Percentiles rank a stretch among this genome's conserved stretches.
These are phyloP conservation scores for Wickerhamomyces strasburgensis DNA, from an alignment of 805 yeast species.

Conservation along the genomic window DNA sequence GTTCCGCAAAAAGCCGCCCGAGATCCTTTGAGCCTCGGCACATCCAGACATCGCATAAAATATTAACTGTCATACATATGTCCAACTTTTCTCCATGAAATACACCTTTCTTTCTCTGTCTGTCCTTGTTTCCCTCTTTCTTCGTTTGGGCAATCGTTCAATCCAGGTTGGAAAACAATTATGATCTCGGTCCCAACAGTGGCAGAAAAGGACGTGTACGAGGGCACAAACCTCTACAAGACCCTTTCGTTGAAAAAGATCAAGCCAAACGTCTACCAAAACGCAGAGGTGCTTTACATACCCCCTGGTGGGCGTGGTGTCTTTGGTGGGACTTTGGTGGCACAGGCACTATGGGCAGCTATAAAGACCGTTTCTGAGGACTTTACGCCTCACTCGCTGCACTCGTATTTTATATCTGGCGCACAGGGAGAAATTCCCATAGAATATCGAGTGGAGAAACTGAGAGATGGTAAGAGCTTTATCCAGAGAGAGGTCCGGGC, in stretches of 20 bases:
- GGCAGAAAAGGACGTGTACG: conserved; percentile 1
- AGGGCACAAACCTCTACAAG: conserved; percentile 15
- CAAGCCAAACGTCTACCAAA: conserved; percentile 13
- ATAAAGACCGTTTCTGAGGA: conserved; percentile 42
- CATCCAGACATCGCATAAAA: no score
- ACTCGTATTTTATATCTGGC: conserved; percentile 54
- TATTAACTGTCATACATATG: no score
- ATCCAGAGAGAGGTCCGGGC: conserved; percentile 51
- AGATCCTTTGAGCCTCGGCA: no score
- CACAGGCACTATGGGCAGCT: conserved; percentile 61
- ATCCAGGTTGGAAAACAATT: no score
- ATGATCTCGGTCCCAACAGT: no score
- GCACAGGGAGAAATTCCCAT: conserved; percentile 45
- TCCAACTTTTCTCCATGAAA: no score
- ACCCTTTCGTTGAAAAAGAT: conserved; percentile 11
- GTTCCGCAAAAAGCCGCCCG: no score
- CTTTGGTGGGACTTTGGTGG: conserved; percentile 67
- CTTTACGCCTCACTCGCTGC: conserved; percentile 56
- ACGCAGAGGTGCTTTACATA: conserved; percentile 25
- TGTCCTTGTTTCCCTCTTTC: no score
- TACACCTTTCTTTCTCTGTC: no score
- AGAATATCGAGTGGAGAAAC: conserved; percentile 46
- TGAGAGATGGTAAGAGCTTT: conserved; percentile 49
- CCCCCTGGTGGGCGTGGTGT: conserved; percentile 59
- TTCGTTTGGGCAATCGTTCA: no score